Evolutionary conservation across 1,139 yeast genomes (phyloP).

Genomic region (Schizosaccharomyces versatilis): DNA sequence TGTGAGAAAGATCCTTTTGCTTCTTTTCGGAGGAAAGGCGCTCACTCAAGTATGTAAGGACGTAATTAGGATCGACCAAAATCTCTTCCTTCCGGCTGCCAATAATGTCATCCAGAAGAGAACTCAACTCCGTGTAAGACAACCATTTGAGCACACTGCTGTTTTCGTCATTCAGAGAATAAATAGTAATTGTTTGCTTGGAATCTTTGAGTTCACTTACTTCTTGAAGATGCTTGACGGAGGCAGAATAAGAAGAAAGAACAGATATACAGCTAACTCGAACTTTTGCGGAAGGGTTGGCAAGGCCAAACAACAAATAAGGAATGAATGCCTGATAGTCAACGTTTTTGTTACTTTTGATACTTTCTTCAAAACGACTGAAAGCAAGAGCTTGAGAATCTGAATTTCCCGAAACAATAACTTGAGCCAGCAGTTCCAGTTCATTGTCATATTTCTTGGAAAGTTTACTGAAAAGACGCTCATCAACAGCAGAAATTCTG

Average conservation of each 20-base stretch:
- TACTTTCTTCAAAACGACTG: background rate
- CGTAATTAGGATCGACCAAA: conserved; percentile 26
- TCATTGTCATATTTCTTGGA: too few species aligned
- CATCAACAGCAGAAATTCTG: too few species aligned
- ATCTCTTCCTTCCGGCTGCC: conserved; percentile 22
- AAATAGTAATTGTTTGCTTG: conserved; percentile 1
- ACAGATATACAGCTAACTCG: conserved; percentile 16
- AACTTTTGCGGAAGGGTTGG: conserved; percentile 18
- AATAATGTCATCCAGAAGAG: conserved; percentile 26
- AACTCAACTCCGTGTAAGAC: conserved; percentile 40
- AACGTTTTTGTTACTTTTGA: conserved; percentile 4
- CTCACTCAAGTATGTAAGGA: conserved; percentile 20
- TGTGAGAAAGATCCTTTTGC: conserved; percentile 14
- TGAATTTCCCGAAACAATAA: too few species aligned
- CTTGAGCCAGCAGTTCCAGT: too few species aligned
- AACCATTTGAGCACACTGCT: conserved; percentile 31
- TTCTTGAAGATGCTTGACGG: too few species aligned
- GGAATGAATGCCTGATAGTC: conserved; percentile 21
- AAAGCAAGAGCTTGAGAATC: background rate
- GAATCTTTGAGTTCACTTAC: background rate
- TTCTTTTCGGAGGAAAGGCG: conserved; percentile 13
- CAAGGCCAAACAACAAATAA: conserved; percentile 16
- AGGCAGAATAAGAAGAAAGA: background rate
- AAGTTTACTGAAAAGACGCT: too few species aligned
- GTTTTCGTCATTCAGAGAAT: conserved; percentile 14